Percentiles rank a stretch among this genome's conserved stretches.
Conservation (phyloP, 495 filamentous ascomycete species). For the Lophiostoma macrostomum region DNA sequence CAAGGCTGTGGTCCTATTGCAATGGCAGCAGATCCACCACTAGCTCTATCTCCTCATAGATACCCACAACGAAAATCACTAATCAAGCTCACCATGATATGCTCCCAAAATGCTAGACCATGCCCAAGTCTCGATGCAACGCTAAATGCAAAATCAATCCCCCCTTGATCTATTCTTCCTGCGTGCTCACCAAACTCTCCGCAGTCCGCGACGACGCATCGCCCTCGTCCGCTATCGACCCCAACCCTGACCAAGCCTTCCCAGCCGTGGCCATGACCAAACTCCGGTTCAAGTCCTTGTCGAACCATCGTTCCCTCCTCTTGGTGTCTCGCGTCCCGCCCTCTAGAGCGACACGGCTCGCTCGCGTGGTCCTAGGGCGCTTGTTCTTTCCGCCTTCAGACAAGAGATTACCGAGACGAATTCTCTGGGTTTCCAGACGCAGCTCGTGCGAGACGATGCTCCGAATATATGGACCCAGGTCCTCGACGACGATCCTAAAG, state of each 20-base stretch:
- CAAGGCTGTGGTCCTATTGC: no score
- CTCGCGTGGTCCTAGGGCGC: slow-evolving; percentile 69
- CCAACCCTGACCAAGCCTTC: slow-evolving; percentile 52
- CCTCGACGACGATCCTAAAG: slow-evolving; percentile 58
- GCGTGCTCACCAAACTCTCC: slow-evolving; percentile 15
- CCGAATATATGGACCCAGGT: slow-evolving; percentile 82
- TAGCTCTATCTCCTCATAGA: no score
- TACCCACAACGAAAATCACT: no score
- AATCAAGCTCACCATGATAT: not conserved
- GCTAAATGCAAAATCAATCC: not conserved
- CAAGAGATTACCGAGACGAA: slow-evolving; percentile 60
- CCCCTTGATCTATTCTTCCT: slow-evolving; percentile 4
- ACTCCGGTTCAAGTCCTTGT: slow-evolving; percentile 58
- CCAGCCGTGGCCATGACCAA: slow-evolving; percentile 66
- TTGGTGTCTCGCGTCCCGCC: slow-evolving; percentile 70
- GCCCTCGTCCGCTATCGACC: not conserved
- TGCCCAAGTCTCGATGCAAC: not conserved
- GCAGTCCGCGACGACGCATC: slow-evolving; percentile 9
- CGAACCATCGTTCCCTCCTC: slow-evolving; percentile 76
- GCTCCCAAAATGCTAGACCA: not conserved
- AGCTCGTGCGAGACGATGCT: slow-evolving; percentile 74
- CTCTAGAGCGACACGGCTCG: slow-evolving; percentile 78
- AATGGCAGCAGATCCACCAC: no score
- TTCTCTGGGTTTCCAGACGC: slow-evolving; percentile 62
- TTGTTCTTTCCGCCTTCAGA: slow-evolving; percentile 56